Evolutionary conservation across 23 red algal genomes (phyloP).

Genomic region (Gracilaria domingensis): DNA sequence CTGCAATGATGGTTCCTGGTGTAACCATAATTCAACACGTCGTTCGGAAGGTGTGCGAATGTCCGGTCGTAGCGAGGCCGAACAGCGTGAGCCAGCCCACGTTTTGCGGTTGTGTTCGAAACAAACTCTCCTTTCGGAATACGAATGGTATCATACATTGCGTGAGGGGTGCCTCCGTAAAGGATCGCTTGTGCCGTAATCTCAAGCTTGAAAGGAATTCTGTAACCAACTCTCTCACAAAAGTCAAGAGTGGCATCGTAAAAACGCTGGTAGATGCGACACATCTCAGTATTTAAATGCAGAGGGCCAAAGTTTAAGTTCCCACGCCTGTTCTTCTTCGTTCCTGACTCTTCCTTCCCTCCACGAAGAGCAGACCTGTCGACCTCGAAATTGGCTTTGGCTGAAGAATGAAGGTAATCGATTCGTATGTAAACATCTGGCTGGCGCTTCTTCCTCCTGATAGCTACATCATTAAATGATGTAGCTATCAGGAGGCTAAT

Average conservation of each 20-base stretch:
- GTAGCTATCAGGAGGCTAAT: too few relatives aligned
- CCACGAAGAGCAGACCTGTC: neutral
- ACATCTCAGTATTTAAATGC: slow-evolving; percentile 37
- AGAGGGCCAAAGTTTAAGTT: slow-evolving; percentile 39
- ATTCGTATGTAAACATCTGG: slow-evolving; percentile 41
- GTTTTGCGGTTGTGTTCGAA: slow-evolving; percentile 16
- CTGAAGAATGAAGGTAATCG: slow-evolving; percentile 1
- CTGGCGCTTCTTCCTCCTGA: slow-evolving; percentile 26
- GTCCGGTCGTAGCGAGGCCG: slow-evolving; percentile 29
- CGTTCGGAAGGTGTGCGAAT: slow-evolving; percentile 16
- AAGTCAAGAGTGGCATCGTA: slow-evolving; percentile 41
- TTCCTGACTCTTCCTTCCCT: slow-evolving; percentile 30
- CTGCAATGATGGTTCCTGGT: slow-evolving; percentile 35
- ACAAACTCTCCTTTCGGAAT: slow-evolving; percentile 19
- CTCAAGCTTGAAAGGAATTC: slow-evolving; percentile 21
- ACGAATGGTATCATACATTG: slow-evolving; percentile 23
- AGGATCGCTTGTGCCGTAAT: slow-evolving; percentile 5
- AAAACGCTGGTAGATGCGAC: slow-evolving; percentile 11
- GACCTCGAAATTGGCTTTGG: slow-evolving; percentile 14
- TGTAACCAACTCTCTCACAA: slow-evolving; percentile 18
- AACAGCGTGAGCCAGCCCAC: slow-evolving; percentile 40
- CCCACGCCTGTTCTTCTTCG: neutral
- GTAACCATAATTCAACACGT: slow-evolving; percentile 25
- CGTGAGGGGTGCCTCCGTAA: slow-evolving; percentile 23
- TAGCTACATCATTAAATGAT: slow-evolving; percentile 23